Conservation (phyloP, 768 basidiomycete genomes). For the Agaricus sinodeliciosus region DNA sequence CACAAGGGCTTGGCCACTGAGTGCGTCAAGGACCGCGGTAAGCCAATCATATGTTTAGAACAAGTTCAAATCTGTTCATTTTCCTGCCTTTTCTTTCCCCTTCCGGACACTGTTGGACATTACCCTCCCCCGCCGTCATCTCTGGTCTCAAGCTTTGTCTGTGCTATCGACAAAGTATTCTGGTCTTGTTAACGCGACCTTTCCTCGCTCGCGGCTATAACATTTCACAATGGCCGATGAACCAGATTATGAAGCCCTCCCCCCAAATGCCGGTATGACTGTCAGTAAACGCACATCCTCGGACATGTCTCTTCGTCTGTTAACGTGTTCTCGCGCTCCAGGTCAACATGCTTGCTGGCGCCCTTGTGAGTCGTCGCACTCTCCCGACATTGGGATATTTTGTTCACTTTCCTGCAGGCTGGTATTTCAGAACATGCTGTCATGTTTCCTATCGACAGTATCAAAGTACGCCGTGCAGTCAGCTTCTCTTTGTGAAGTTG, state of each 20-base stretch:
- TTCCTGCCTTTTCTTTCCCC: too few relatives aligned
- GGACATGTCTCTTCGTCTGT: slow-evolving; percentile 3
- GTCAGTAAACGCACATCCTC: slow-evolving; percentile 33
- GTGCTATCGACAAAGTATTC: too few relatives aligned
- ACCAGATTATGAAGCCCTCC: slow-evolving; percentile 21
- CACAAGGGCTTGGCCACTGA: too few relatives aligned
- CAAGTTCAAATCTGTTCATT: too few relatives aligned
- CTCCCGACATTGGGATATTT: background rate
- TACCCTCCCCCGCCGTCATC: too few relatives aligned
- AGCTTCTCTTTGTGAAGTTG: background rate
- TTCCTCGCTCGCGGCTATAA: background rate
- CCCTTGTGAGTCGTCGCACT: slow-evolving; percentile 55
- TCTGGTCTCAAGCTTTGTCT: background rate
- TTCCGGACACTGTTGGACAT: background rate
- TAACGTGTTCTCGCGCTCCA: slow-evolving; percentile 22
- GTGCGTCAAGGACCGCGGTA: too few relatives aligned
- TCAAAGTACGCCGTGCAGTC: slow-evolving; percentile 62
- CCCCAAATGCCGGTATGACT: slow-evolving; percentile 73
- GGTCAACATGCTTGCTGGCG: slow-evolving; percentile 98
- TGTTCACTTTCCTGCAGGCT: slow-evolving; percentile 47
- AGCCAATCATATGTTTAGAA: too few relatives aligned
- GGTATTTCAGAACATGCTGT: slow-evolving; percentile 99
- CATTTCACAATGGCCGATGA: slow-evolving; percentile 13
- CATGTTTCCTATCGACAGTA: slow-evolving; percentile 98
- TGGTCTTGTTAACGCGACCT: background rate